Base-by-base conservation (phyloP, 108 stramenopile species). In the Licmophora abbreviata region DNA sequence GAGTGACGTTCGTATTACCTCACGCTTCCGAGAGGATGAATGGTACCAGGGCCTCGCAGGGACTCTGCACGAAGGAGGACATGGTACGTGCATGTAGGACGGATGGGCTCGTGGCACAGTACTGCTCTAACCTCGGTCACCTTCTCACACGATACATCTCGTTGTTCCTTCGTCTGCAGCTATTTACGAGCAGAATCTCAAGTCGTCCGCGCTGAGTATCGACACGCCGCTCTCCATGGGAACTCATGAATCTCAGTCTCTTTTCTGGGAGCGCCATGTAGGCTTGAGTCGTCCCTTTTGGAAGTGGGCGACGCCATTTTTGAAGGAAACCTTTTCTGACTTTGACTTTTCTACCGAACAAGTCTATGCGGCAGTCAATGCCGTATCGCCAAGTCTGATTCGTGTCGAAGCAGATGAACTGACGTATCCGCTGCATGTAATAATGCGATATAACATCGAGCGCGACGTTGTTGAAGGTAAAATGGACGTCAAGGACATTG, bases 391-490 rank as follows among this genome's bases (percentile, higher is more conserved):
- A 26, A 62, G 68, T 43, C 56, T 83, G 25, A 93, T 95, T 57
- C 64, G 95, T 7, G 92, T 95, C 23, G 92, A 95, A 38, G 90
- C 95, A 2, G 95, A 93, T 64, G 95, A 95, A 68, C 59, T 95
- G 42, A 82, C 79, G 10, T 95, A 95, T 52, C 92, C 94, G 0
- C 64, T 95, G 2, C 94, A 95, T 68, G 86, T 95, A 4, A 93
- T 93, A 50, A 66, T 92, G 31, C 72, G 95, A 14, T 93, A 89
- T 58, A 67, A 73, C 22, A 74, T 95, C 35, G 95, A 95, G 58
- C 66, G 84, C 30, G 84, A 78, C 28, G 76, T 95, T 14, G 64
- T 92, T 41, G 63, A 61, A 31, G 92, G 92, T 1, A 56, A 67
- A 18, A 47, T 92, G 4, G 51, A 56, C 6, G 85, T 92, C 8